Base-by-base conservation (phyloP, 2,329 filamentous ascomycete genomes). In the Graphilbum fragrans region DNA sequence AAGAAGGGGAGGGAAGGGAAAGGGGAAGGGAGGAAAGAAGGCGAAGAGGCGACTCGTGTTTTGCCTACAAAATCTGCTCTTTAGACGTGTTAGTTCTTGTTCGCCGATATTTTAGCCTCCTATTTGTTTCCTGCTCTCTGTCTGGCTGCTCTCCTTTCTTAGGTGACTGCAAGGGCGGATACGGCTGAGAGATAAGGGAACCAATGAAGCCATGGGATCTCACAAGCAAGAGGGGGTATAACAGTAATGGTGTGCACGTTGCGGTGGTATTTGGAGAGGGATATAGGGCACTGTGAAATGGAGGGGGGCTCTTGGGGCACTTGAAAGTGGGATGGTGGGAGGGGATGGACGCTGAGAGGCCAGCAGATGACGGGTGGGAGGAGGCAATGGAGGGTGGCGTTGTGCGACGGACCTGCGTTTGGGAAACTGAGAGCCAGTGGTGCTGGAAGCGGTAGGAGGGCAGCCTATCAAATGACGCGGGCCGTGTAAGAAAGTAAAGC, bases 401-500 rank as follows among this genome's bases (percentile, higher is more conserved):
- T 43, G 47, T 45, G 47, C 46, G 48, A 47, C 47, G 46, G 41
- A 45, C 47, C 42, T 45, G 37, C 27, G 16, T 42, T 32, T 7
- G 19, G 21, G 22, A 18, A 17, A n/a, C 35, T 25, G n/a, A 4
- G n/a, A 16, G n/a, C 29, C n/a, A 16, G 29, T 31, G 23, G 16
- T n/a, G 33, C 12, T 29, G 16, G 32, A 33, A 22, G 18, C 19
- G 11, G 16, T 19, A 22, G 31, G 10, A 31, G 21, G 18, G 22
- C 25, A 21, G 18, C 16, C 21, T 36, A 12, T 41, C 18, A 36
- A 23, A 29, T 27, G 3, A 29, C 29, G 25, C 14, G 39, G 17
- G 33, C 33, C 27, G 42, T 43, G 44, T 35, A 18, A 32, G 29
- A 31, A n/a, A 14, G n/a, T 16, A 22, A 36, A 25, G 22, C 16